phyloP scores from a whole-genome alignment of 208 protist species.

The Trypanosoma rangeli region DNA sequence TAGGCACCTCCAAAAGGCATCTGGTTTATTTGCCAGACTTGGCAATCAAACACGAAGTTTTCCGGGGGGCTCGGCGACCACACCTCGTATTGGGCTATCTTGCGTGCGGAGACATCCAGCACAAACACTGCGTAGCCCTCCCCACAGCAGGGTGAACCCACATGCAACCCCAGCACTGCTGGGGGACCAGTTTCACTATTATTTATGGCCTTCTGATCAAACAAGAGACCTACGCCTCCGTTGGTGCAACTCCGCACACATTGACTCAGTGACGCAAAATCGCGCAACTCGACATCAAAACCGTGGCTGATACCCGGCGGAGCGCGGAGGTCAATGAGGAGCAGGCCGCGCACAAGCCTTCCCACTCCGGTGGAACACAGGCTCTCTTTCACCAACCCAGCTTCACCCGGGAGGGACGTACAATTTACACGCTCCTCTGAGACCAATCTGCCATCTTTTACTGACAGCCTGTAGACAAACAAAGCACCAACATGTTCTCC shows the following conservation, averaged over 20 bases:
- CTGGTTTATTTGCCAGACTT: neutral
- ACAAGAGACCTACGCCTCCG: too few relatives aligned
- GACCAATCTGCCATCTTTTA: neutral
- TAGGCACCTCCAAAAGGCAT: neutral
- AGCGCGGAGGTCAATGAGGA: neutral
- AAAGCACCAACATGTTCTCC: neutral
- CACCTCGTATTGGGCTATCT: neutral
- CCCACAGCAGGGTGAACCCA: slow-evolving; percentile 20
- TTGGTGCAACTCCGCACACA: neutral
- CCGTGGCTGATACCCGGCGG: neutral
- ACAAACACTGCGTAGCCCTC: slow-evolving; percentile 4
- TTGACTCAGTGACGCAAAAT: neutral
- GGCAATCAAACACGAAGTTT: too few relatives aligned
- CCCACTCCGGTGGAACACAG: neutral
- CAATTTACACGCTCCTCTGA: slow-evolving; percentile 1
- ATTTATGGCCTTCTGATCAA: too few relatives aligned
- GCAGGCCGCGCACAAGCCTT: neutral
- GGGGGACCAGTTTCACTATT: neutral
- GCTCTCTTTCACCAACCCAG: neutral
- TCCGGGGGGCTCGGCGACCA: too few relatives aligned
- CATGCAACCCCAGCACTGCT: slow-evolving; percentile 9
- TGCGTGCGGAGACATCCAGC: slow-evolving; percentile 2
- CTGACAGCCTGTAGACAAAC: neutral
- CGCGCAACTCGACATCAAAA: neutral
- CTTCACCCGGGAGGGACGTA: neutral